Base-by-base conservation (phyloP, 2,329 filamentous ascomycete genomes). In the Talaromyces sp. region DNA sequence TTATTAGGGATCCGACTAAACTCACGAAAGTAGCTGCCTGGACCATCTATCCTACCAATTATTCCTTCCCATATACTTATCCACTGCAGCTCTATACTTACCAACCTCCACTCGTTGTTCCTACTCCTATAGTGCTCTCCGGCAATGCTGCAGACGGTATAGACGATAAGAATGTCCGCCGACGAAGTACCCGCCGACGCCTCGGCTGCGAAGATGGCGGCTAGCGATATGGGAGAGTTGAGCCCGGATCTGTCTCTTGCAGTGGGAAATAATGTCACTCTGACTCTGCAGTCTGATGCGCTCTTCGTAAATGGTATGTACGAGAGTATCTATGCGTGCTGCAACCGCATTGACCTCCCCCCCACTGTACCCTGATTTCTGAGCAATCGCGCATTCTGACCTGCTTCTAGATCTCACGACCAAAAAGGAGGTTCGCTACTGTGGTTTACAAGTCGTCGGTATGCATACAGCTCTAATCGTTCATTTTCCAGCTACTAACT, bases 281-380 rank as follows among this genome's bases (percentile, higher is more conserved):
- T 90, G 59, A 88, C 86, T 1, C 77, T 90, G 49, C 84, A 83
- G 22, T 84, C 83, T 1, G 86, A 90, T 70, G 82, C 85, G 35
- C 79, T 90, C 60, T 81, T 87, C 67, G 80, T 90, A 13, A 74
- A 85, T 62, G 86, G 86, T 87, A 79, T 66, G 78, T 52, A 39
- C 3, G n/a, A 33, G 11, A 39, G 22, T 58, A 41, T 24, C 16
- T 39, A 35, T 41, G 22, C 8, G 22, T 19, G 19, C 14, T 59
- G 56, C 39, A 56, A 22, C 52, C 52, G 52, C 52, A 56, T 56
- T 56, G 52, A 37, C 52, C 50, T 35, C 3, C 6, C 52, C 22
- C 52, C 52, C 52, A 22, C 31, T 22, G 31, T 52, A 3, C 24
- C 3, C 16, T 16, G 24, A 8, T 11, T 10, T 35, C 22, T 8